Percentiles rank a stretch among this genome's conserved stretches.
Evolutionary conservation across 2,329 filamentous ascomycete species (phyloP).

Genomic region (Gnomoniopsis smithogilvyi): DNA sequence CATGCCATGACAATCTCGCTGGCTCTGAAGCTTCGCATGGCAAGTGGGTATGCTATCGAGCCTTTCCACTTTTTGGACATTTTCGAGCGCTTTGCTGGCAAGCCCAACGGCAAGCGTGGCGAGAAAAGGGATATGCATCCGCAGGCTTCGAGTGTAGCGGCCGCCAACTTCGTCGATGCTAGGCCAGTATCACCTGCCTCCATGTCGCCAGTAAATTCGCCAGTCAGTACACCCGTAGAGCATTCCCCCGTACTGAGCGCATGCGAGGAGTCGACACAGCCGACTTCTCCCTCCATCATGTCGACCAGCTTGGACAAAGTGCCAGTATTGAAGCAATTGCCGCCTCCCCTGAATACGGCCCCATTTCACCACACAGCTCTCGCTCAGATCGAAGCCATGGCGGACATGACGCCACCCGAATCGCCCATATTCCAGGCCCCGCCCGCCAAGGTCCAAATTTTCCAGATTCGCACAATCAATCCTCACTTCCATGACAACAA

Average conservation of each 20-base stretch:
- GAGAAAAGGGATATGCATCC: not conserved
- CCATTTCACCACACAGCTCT: not conserved
- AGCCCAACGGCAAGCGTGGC: not conserved
- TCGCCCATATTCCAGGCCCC: not conserved
- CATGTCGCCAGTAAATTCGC: slow-evolving; percentile 1
- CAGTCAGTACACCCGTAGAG: not conserved
- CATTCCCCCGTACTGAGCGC: not conserved
- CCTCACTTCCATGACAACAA: slow-evolving; percentile 30
- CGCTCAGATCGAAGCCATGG: not conserved
- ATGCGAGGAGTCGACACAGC: not conserved
- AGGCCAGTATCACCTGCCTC: not conserved
- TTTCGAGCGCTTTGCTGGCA: slow-evolving; percentile 21
- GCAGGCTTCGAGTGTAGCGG: not conserved
- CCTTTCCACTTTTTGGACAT: slow-evolving; percentile 31
- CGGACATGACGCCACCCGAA: not conserved
- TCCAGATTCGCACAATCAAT: slow-evolving; percentile 30
- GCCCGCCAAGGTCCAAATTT: slow-evolving; percentile 20
- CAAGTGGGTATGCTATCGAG: slow-evolving; percentile 31
- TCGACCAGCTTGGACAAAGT: not conserved
- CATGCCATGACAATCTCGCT: slow-evolving; percentile 34
- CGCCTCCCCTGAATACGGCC: not conserved
- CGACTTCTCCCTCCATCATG: not conserved
- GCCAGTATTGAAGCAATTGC: not conserved
- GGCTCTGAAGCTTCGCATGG: slow-evolving; percentile 29
- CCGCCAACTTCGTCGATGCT: not conserved